Evolutionary conservation across 1,284 basidiomycete species (phyloP), one percentile per base, ranked within the genome.

Genomic region (Marasmius sp.): DNA sequence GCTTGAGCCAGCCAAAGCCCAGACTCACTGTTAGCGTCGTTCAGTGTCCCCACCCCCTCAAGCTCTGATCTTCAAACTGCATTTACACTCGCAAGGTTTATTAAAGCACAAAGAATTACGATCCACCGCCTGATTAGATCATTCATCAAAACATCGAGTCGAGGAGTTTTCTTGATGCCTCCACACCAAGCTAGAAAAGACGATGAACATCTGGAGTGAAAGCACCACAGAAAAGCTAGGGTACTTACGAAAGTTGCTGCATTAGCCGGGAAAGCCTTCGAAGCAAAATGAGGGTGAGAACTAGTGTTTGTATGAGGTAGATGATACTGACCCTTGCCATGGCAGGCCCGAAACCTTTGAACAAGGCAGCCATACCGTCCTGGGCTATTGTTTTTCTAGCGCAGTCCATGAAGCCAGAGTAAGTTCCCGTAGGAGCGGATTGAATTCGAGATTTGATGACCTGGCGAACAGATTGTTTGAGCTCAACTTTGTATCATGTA

Each of bases 321-420:
- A 49, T 63, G 57, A 5, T 18, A 82, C 82, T 70, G 81, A 91
- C 94, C 71, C 95, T 81, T 57, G 88, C 91, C 95, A 98, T 98
- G 18, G 97, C 97, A 27, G 97, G 97, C 58, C 94, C 96, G 72
- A 98, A 94, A 33, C 97, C 97, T 78, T 93, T 98, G 93, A 96
- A 99, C 37, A 99, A 81, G 6, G 97, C 96, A 45, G 80, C 81
- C 27, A 93, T 80, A 54, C 97, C 97, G 75, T 98, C 96, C 62
- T 83, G 84, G n/a, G 93, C 92, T 66, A 99, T 92, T 5, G 95
- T 94, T 79, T 98, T 94, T 59, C 89, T 81, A 37, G 92, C 87
- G 72, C 97, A 99, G 75, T 99, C 97, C 63, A 98, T 69, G 73
- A 99, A 87, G 45, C 97, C 95, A 53, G 87, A 89, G 79, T 99